These are phyloP conservation scores for Thalassiosira livingstoniorum DNA, from an alignment of 352 stramenopile species.

Conservation along the genomic window DNA sequence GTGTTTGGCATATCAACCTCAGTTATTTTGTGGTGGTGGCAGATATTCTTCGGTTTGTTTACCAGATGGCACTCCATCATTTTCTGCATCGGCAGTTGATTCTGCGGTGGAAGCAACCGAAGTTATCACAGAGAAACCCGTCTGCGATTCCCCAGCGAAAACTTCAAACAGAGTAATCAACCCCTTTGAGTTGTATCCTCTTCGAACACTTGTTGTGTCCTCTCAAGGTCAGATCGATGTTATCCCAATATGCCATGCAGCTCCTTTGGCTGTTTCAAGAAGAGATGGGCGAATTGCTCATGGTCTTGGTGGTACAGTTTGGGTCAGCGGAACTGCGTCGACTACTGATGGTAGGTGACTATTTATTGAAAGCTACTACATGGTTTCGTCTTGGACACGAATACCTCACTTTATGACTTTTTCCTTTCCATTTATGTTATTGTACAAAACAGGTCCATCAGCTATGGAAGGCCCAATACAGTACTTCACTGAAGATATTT, in stretches of 20 bases:
- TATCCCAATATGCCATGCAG: conserved; percentile 58
- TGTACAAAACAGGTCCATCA: conserved; percentile 28
- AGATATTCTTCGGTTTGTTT: conserved; percentile 5
- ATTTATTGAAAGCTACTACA: no score
- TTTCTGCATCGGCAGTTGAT: neutral
- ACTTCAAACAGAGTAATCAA: conserved; percentile 17
- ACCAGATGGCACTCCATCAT: neutral
- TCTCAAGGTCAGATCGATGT: conserved; percentile 56
- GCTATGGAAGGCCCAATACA: conserved; percentile 52
- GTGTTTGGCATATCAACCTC: conserved; percentile 62
- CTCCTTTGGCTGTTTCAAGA: conserved; percentile 69
- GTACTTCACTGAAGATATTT: conserved; percentile 67
- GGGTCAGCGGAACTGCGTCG: conserved; percentile 55
- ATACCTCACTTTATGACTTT: no score
- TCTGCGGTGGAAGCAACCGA: neutral
- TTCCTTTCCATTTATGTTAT: no score
- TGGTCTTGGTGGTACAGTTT: conserved; percentile 61
- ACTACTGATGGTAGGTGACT: conserved; percentile 45
- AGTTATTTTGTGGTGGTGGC: conserved; percentile 28
- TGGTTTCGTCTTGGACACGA: no score
- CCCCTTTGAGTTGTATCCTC: conserved; percentile 46
- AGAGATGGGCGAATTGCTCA: conserved; percentile 73
- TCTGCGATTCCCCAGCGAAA: no score
- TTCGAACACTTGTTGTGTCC: conserved; percentile 63
- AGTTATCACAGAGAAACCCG: no score